Evolutionary conservation across 2,329 filamentous ascomycete genomes (phyloP).

Genomic region (Fusarium proliferatum): DNA sequence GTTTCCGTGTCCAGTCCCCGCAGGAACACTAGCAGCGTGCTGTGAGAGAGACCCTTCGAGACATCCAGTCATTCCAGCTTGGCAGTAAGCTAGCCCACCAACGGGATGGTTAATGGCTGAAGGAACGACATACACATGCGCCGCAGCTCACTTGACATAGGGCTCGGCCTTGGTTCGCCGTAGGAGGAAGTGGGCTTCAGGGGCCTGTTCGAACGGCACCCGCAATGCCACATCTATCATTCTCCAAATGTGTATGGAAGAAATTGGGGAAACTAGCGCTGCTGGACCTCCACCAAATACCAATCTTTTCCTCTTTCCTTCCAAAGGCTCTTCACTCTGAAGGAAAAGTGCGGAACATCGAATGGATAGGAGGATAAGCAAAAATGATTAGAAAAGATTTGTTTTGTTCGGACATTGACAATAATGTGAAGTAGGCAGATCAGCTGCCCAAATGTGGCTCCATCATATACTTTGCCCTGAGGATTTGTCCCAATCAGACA

Average conservation of each 20-base stretch:
- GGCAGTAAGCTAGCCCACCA: conserved; percentile 26
- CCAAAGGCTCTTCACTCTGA: background rate
- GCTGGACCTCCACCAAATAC: conserved; percentile 14
- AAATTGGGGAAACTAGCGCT: conserved; percentile 23
- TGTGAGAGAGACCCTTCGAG: conserved; percentile 13
- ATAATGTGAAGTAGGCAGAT: background rate
- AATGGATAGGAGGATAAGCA: background rate
- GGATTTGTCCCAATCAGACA: conserved; percentile 10
- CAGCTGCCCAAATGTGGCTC: conserved; percentile 11
- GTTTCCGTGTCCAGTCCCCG: conserved; percentile 8
- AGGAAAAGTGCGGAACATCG: conserved; percentile 4
- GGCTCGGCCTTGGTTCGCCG: conserved; percentile 37
- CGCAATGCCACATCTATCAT: conserved; percentile 42
- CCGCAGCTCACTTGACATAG: conserved; percentile 49
- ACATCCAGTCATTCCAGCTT: conserved; percentile 17
- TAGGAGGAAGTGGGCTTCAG: conserved; percentile 27
- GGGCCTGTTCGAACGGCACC: conserved; percentile 38
- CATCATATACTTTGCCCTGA: conserved; percentile 12
- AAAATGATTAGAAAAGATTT: background rate
- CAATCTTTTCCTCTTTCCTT: conserved; percentile 6
- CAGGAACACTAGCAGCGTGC: conserved; percentile 21
- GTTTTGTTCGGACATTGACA: conserved; percentile 39
- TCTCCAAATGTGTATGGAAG: conserved; percentile 37
- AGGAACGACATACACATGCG: conserved; percentile 46
- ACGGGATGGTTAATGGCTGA: conserved; percentile 34